These are phyloP conservation scores for Mycena amicta DNA, from an alignment of 768 basidiomycete species.

Conservation along the genomic window DNA sequence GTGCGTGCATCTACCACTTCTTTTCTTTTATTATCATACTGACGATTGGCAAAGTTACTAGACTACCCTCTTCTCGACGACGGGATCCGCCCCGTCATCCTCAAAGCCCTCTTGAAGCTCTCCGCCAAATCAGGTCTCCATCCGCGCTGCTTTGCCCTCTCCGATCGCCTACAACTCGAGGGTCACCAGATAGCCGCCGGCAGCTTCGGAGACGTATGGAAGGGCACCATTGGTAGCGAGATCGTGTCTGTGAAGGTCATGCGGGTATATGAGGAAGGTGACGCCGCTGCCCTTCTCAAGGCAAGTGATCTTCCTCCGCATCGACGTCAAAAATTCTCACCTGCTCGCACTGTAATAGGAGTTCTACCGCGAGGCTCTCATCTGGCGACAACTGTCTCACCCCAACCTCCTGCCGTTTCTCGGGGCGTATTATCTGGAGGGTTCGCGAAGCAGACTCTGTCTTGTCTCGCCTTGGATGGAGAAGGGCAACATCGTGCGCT, in stretches of 20 bases:
- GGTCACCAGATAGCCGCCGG: slow-evolving; percentile 12
- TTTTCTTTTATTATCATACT: neutral
- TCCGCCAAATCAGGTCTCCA: slow-evolving; percentile 7
- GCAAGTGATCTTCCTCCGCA: slow-evolving; percentile 1
- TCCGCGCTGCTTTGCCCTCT: slow-evolving; percentile 15
- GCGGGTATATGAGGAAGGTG: slow-evolving; percentile 17
- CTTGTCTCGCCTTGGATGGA: slow-evolving; percentile 46
- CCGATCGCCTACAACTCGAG: slow-evolving; percentile 10
- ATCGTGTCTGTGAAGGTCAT: slow-evolving; percentile 19
- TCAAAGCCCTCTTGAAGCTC: slow-evolving; percentile 16
- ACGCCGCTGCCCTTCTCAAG: slow-evolving; percentile 13
- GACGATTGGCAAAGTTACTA: slow-evolving; percentile 12
- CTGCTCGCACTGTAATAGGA: slow-evolving; percentile 11
- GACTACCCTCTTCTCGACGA: slow-evolving; percentile 18
- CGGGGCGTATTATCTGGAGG: slow-evolving; percentile 27
- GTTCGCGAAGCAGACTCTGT: slow-evolving; percentile 13
- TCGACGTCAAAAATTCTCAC: neutral
- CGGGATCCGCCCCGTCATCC: slow-evolving; percentile 13
- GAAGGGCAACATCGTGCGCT: slow-evolving; percentile 32
- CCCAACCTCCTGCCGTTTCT: slow-evolving; percentile 35
- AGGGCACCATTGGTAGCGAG: slow-evolving; percentile 9
- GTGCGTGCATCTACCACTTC: slow-evolving; percentile 4
- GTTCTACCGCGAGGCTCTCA: slow-evolving; percentile 24
- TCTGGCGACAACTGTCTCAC: slow-evolving; percentile 36
- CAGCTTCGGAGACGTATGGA: slow-evolving; percentile 20